phyloP scores from a whole-genome alignment of 352 stramenopile genomes.

The Plasmopara viticola region DNA sequence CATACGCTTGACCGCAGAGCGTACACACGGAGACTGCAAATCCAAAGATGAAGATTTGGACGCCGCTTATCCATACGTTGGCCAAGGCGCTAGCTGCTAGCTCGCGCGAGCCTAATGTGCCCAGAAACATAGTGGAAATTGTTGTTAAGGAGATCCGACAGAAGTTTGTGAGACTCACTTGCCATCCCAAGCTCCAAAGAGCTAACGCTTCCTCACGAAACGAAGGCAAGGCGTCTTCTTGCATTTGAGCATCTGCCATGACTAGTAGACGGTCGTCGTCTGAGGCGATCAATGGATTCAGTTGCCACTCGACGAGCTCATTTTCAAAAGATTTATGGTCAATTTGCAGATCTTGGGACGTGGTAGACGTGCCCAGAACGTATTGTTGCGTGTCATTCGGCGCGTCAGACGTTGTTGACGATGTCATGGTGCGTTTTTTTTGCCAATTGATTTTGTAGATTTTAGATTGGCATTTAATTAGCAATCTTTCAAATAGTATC shows the following conservation, averaged over 20 bases:
- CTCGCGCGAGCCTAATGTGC: slow-evolving; percentile 65
- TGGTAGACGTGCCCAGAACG: no score
- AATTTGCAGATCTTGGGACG: no score
- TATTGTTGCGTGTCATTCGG: no score
- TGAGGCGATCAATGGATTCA: background rate
- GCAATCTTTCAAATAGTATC: no score
- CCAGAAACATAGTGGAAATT: slow-evolving; percentile 75
- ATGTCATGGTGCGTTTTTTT: no score
- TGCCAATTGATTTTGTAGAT: no score
- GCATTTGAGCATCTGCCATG: slow-evolving; percentile 1
- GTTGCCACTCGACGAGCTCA: no score
- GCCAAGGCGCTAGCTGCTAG: slow-evolving; percentile 64
- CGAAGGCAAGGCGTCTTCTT: slow-evolving; percentile 20
- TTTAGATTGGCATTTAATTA: no score
- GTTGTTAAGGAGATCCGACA: slow-evolving; percentile 73
- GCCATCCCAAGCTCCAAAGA: slow-evolving; percentile 82
- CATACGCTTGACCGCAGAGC: slow-evolving; percentile 73
- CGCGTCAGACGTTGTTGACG: no score
- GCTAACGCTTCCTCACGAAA: slow-evolving; percentile 48
- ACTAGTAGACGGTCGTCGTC: slow-evolving; percentile 10
- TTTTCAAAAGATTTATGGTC: no score
- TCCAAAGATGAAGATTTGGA: slow-evolving; percentile 77
- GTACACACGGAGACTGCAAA: slow-evolving; percentile 76
- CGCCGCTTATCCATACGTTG: slow-evolving; percentile 73
- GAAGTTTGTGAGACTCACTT: slow-evolving; percentile 77